Evolutionary conservation across 163 green algal genomes (phyloP), one percentile per base, ranked within the genome.

Genomic region (Picocystis sp.): DNA sequence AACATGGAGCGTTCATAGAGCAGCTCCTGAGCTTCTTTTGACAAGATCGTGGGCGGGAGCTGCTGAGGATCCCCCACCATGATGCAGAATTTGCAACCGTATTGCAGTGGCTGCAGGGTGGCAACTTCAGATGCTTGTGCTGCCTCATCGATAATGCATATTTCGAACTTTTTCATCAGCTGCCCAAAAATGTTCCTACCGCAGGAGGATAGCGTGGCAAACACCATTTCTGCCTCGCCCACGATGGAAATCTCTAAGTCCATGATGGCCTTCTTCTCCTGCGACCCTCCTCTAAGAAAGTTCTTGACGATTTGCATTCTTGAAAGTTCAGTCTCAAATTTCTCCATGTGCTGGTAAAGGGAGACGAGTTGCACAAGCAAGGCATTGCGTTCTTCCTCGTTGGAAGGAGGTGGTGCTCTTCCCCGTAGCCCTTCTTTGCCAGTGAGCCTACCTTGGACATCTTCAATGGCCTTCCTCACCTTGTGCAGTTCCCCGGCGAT

Each of bases 211-310:
- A 96, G 66, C 5, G 89, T 98, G 25, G 87, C 88, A 69, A 97
- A 98, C 41, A 98, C 86, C 62, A 98, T 86, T 66, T 98, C 87
- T 9, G 89, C 89, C 55, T 95, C 83, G 50, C 93, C 79, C 45
- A 97, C 71, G 29, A 95, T 80, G 35, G 69, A 73, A 29, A 64
- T 49, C 64, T 90, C 82, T 11, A 92, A 69, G 44, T 65, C 56
- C 41, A 19, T 19, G 17, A 19, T 19, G 17, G 17, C 17, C 17
- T 19, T 19, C 17, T 62, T 52, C 11, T 55, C 22, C 22, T 24
- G 10, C 47, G 47, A 11, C 25, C 23, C 60, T 41, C 60, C 17
- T 45, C 38, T 3, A 19, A 50, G 50, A 52, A 63, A 19, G 75
- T 61, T 12, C 73, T 14, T 5, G 55, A 34, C 11, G n/a, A 43